Percentiles rank a stretch among this genome's conserved stretches.
phyloP scores from a whole-genome alignment of 2,329 filamentous ascomycete species.

The Colletotrichum sp. region DNA sequence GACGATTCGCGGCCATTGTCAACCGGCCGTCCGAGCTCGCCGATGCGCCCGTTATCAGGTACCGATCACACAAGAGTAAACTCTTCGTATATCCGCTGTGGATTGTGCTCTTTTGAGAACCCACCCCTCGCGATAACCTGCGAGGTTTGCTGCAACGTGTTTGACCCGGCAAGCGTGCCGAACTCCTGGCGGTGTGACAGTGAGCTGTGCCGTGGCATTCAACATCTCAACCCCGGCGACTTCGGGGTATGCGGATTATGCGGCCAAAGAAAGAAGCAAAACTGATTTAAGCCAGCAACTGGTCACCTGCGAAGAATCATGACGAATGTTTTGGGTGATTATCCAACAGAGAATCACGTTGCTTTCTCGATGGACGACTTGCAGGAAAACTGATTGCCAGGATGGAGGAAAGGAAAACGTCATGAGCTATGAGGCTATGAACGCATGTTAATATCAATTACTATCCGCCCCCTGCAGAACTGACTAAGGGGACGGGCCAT shows the following conservation, averaged over 20 bases:
- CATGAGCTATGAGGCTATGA: not conserved
- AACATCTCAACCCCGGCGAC: slow-evolving; percentile 73
- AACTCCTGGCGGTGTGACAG: slow-evolving; percentile 69
- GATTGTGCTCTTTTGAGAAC: slow-evolving; percentile 73
- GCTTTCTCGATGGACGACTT: not conserved
- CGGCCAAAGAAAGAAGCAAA: slow-evolving; percentile 44
- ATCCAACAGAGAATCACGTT: not conserved
- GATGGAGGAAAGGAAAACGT: not conserved
- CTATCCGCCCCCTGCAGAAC: not conserved
- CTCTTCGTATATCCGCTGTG: slow-evolving; percentile 42
- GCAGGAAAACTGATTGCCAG: not conserved
- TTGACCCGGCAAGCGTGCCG: slow-evolving; percentile 57
- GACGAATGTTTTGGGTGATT: not conserved
- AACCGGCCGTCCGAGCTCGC: not conserved
- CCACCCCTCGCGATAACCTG: slow-evolving; percentile 61
- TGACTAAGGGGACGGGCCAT: not conserved
- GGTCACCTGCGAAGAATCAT: not conserved
- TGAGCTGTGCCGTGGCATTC: slow-evolving; percentile 54
- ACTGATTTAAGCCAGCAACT: not conserved
- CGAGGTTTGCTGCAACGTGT: slow-evolving; percentile 71
- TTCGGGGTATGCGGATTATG: slow-evolving; percentile 74
- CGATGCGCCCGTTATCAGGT: not conserved
- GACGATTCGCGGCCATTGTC: not conserved
- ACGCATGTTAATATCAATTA: slow-evolving; percentile 1
- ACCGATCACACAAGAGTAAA: not conserved